phyloP scores from a whole-genome alignment of 306 rosid genomes.

The Coriaria nepalensis region DNA sequence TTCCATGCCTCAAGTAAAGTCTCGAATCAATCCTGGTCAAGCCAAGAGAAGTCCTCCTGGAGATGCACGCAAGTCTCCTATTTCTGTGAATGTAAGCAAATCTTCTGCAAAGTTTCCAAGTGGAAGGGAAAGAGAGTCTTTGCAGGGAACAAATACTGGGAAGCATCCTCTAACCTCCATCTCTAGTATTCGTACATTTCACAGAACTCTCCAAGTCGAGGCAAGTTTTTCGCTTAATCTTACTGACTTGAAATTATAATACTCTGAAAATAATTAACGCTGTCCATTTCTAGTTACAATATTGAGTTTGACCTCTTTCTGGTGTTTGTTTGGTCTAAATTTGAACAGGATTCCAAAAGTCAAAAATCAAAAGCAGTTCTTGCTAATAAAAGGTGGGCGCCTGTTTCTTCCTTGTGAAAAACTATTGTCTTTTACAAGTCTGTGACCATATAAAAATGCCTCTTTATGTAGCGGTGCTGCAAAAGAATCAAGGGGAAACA shows the following conservation, averaged over 20 bases:
- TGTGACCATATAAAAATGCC: slow-evolving; percentile 16
- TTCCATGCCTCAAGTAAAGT: slow-evolving; percentile 15
- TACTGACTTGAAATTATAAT: not conserved
- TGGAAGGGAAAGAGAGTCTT: slow-evolving; percentile 26
- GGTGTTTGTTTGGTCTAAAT: not conserved
- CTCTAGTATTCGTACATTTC: slow-evolving; percentile 12
- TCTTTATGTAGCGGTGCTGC: slow-evolving; percentile 18
- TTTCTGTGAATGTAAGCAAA: slow-evolving; percentile 15
- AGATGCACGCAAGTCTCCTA: not conserved
- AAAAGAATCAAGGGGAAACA: slow-evolving; percentile 22
- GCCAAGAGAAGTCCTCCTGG: slow-evolving; percentile 20
- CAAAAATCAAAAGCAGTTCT: slow-evolving; percentile 17
- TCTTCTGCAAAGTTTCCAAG: slow-evolving; percentile 13
- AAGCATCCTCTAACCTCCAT: slow-evolving; percentile 18
- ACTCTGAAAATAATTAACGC: too few species aligned
- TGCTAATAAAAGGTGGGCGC: slow-evolving; percentile 36
- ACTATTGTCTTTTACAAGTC: slow-evolving; percentile 7
- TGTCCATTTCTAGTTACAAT: not conserved
- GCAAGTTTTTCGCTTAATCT: slow-evolving; percentile 20
- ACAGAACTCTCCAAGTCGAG: slow-evolving; percentile 28
- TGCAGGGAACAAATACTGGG: slow-evolving; percentile 17
- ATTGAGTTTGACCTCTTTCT: not conserved
- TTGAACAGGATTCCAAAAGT: slow-evolving; percentile 35
- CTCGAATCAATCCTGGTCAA: slow-evolving; percentile 13
- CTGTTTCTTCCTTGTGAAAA: slow-evolving; percentile 13